A percentile compares a stretch with the other conserved stretches of the same genome.
Evolutionary conservation across 495 filamentous ascomycete species (phyloP).

Genomic region (Aspergillus ellipticus): DNA sequence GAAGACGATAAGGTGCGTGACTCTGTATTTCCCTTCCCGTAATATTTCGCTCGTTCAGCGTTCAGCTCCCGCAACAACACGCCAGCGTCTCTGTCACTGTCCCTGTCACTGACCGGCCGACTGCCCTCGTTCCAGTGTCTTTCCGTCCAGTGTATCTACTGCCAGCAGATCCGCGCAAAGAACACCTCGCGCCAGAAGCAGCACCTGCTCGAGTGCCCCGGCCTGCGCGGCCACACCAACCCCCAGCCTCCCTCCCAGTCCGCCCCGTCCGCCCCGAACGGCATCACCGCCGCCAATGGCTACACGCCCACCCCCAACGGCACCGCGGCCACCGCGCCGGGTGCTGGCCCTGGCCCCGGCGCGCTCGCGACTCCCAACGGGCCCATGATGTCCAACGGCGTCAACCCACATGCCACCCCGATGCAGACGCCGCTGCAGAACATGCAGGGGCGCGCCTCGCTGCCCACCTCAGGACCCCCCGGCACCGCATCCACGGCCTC

Average conservation of each 20-base stretch:
- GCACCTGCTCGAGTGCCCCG: slow-evolving; percentile 53
- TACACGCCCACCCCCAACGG: slow-evolving; percentile 46
- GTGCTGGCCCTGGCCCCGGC: slow-evolving; percentile 27
- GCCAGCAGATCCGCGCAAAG: slow-evolving; percentile 55
- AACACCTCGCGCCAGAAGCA: slow-evolving; percentile 57
- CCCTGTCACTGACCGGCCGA: slow-evolving; percentile 31
- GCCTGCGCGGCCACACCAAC: slow-evolving; percentile 44
- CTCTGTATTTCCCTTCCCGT: slow-evolving; percentile 45
- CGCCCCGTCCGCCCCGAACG: slow-evolving; percentile 37
- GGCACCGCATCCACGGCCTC: slow-evolving; percentile 29
- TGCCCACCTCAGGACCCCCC: slow-evolving; percentile 36
- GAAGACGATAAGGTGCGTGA: slow-evolving; percentile 58
- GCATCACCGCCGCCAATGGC: slow-evolving; percentile 42
- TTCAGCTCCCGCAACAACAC: slow-evolving; percentile 16
- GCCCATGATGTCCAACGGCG: slow-evolving; percentile 44
- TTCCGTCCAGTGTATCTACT: slow-evolving; percentile 58
- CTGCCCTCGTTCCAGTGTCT: slow-evolving; percentile 42
- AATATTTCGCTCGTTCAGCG: slow-evolving; percentile 41
- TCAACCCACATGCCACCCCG: slow-evolving; percentile 43
- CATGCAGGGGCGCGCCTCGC: slow-evolving; percentile 35
- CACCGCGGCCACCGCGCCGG: slow-evolving; percentile 31
- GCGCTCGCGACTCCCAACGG: slow-evolving; percentile 39
- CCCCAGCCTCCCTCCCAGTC: slow-evolving; percentile 40
- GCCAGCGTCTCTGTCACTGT: background rate
- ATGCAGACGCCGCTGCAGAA: slow-evolving; percentile 43